These are phyloP conservation scores for Irpex rosettiformis DNA, from an alignment of 1,284 basidiomycete genomes.

Conservation along the genomic window DNA sequence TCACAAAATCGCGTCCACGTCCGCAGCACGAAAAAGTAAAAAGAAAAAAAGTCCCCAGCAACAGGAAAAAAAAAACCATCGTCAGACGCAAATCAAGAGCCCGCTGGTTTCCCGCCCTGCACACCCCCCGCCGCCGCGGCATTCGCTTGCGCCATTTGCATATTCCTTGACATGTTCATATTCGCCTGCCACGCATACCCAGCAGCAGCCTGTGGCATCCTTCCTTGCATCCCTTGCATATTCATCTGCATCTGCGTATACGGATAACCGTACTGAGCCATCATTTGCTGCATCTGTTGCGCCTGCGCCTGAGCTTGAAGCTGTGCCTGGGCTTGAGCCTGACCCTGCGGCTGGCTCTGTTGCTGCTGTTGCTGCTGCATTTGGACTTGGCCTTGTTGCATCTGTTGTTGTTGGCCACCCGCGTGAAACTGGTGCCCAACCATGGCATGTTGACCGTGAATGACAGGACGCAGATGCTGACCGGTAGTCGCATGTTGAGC, in stretches of 20 bases:
- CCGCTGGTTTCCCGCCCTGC: constrained; percentile 18
- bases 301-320: constrained; percentile 5
- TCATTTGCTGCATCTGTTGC: constrained; percentile 25
- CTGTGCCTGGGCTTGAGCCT: constrained; percentile 11
- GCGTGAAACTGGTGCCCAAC: neutral
- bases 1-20: neutral
- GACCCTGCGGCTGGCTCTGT: constrained; percentile 14
- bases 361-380: constrained; percentile 2
- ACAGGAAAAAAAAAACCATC: neutral
- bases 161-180: constrained; percentile 1
- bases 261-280: constrained; percentile 30
- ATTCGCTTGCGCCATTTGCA: constrained; percentile 19
- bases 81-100: neutral
- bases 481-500: neutral
- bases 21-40: neutral
- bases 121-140: constrained; percentile 21
- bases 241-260: constrained; percentile 26
- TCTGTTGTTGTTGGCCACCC: constrained; percentile 9
- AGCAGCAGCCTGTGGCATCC: constrained; percentile 19
- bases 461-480: constrained; percentile 1
- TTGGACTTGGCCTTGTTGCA: constrained; percentile 1
- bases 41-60: neutral
- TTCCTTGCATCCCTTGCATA: constrained; percentile 17
- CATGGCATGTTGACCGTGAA: neutral
- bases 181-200: constrained; percentile 23